A percentile compares a stretch with the other conserved stretches of the same genome.
These are phyloP conservation scores for Coemansia asiatica DNA, from an alignment of 192 early-diverging fungal species.

Conservation along the genomic window DNA sequence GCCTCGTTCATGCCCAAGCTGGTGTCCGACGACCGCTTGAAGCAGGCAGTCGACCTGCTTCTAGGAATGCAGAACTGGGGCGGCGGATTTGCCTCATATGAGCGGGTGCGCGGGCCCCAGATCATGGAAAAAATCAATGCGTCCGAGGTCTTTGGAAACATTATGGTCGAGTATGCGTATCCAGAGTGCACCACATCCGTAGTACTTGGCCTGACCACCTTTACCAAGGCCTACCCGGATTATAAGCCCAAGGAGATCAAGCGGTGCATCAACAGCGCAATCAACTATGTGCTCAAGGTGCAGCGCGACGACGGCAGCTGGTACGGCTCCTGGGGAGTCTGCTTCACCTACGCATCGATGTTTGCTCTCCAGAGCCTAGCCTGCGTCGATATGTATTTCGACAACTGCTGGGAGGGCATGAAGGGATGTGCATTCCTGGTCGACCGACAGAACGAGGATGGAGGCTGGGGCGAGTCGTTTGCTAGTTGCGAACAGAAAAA, in stretches of 20 bases:
- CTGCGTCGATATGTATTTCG: conserved; percentile 78
- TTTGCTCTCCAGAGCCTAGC: conserved; percentile 87
- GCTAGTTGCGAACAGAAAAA: conserved; percentile 58
- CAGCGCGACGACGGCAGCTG: conserved; percentile 86
- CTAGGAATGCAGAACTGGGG: conserved; percentile 89
- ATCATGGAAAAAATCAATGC: conserved; percentile 90
- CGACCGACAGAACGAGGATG: conserved; percentile 83
- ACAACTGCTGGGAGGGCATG: conserved; percentile 69
- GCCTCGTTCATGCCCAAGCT: conserved; percentile 59
- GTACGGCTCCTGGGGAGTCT: conserved; percentile 97
- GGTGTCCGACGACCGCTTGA: conserved; percentile 70
- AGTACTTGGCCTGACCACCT: conserved; percentile 79
- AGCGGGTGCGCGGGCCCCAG: conserved; percentile 73
- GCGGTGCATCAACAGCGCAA: conserved; percentile 59
- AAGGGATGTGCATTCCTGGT: conserved; percentile 90
- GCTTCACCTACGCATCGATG: conserved; percentile 94
- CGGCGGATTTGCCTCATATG: conserved; percentile 94
- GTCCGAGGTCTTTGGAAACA: conserved; percentile 96
- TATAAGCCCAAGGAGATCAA: conserved; percentile 82
- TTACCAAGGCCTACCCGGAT: conserved; percentile 72
- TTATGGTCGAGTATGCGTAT: conserved; percentile 97
- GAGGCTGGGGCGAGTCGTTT: conserved; percentile 98
- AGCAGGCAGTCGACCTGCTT: conserved; percentile 87
- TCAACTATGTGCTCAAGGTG: conserved; percentile 70
- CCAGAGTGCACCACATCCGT: conserved; percentile 96